phyloP scores from a whole-genome alignment of 176 grass and related monocot species.

The Aegilops tauschii region DNA sequence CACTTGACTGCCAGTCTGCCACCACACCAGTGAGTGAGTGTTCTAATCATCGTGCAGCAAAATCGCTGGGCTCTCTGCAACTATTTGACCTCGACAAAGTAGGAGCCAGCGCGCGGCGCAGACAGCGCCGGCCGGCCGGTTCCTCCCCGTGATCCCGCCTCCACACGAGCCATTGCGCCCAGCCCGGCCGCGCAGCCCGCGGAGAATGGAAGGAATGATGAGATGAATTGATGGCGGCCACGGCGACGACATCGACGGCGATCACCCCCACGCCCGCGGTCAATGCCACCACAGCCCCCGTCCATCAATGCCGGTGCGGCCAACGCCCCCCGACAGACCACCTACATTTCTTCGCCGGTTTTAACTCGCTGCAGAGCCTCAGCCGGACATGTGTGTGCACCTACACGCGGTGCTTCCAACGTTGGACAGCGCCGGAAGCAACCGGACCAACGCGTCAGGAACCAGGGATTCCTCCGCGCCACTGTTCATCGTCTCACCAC shows the following conservation, averaged over 20 bases:
- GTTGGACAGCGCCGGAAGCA: not conserved
- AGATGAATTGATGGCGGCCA: not conserved
- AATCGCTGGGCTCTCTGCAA: not conserved
- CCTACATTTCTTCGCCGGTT: not conserved
- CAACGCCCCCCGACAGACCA: not conserved
- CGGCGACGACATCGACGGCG: not conserved
- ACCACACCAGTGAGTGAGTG: not conserved
- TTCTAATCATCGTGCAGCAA: not conserved
- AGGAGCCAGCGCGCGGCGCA: slow-evolving; percentile 1
- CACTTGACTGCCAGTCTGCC: not conserved
- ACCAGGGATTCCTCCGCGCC: not conserved
- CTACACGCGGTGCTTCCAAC: not conserved
- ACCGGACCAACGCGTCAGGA: not conserved
- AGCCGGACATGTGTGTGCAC: no score
- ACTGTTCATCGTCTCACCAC: not conserved
- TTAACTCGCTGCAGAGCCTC: no score
- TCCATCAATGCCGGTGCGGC: not conserved
- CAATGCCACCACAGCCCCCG: not conserved
- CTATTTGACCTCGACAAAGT: not conserved
- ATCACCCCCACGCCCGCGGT: not conserved
- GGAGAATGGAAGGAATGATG: not conserved
- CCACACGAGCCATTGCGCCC: not conserved
- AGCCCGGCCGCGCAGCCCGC: not conserved
- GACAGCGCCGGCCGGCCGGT: not conserved
- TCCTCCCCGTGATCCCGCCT: not conserved